These are phyloP conservation scores for Tylopilus cervinicoccineus DNA, from an alignment of 768 basidiomycete species.

Conservation along the genomic window DNA sequence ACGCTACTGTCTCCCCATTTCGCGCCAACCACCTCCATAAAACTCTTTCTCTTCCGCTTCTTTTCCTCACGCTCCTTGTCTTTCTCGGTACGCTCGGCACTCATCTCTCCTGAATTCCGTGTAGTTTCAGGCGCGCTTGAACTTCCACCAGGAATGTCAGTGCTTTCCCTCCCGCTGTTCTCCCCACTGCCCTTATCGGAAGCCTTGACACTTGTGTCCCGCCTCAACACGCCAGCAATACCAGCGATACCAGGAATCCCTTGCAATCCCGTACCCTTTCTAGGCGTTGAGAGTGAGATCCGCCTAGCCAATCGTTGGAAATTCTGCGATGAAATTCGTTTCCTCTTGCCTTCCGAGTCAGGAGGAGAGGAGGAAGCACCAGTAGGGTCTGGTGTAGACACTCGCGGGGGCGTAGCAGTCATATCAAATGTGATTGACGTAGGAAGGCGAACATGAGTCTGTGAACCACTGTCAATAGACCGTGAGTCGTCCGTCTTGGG, in stretches of 20 bases:
- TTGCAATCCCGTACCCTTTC: slow-evolving; percentile 50
- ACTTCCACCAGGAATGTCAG: slow-evolving; percentile 15
- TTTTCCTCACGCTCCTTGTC: slow-evolving; percentile 53
- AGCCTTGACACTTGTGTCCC: slow-evolving; percentile 33
- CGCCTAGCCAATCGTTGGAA: slow-evolving; percentile 76
- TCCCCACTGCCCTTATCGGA: slow-evolving; percentile 38
- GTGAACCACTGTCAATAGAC: slow-evolving; percentile 27
- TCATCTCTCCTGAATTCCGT: slow-evolving; percentile 47
- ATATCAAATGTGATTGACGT: slow-evolving; percentile 61
- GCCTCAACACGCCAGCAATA: slow-evolving; percentile 28
- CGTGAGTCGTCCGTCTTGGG: slow-evolving; percentile 37
- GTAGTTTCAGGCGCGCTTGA: slow-evolving; percentile 39
- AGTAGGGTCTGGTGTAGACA: slow-evolving; percentile 63
- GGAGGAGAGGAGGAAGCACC: slow-evolving; percentile 56
- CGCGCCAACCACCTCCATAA: slow-evolving; percentile 37
- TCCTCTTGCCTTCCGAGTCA: slow-evolving; percentile 73
- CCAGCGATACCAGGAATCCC: slow-evolving; percentile 32
- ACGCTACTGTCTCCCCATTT: slow-evolving; percentile 23
- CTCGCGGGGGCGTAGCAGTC: slow-evolving; percentile 54
- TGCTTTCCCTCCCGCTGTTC: slow-evolving; percentile 13
- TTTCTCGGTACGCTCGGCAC: slow-evolving; percentile 46
- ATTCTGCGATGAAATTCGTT: slow-evolving; percentile 80
- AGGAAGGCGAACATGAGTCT: slow-evolving; percentile 24
- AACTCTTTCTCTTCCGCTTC: slow-evolving; percentile 62
- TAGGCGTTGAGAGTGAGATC: slow-evolving; percentile 61